Evolutionary conservation across 352 stramenopile genomes (phyloP).

Genomic region (Globisporangium megalacanthum): DNA sequence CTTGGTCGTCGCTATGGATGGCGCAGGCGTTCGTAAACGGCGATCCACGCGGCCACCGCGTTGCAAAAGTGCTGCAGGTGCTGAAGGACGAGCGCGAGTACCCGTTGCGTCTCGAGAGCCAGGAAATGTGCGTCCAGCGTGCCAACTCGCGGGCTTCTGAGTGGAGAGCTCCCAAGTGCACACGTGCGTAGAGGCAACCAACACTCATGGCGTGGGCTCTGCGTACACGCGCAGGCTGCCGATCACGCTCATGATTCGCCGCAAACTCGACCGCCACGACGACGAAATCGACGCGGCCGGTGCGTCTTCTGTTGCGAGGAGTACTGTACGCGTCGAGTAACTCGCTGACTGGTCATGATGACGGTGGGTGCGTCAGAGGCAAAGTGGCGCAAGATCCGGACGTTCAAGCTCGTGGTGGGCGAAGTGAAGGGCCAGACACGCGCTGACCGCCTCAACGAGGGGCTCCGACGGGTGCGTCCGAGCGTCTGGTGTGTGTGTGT

Average conservation of each 20-base stretch:
- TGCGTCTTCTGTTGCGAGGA: conserved; percentile 10
- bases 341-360: conserved; percentile 2
- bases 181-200: too few relatives aligned
- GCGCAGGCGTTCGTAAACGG: conserved; percentile 61
- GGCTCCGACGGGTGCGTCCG: conserved; percentile 32
- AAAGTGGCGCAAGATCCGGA: conserved; percentile 75
- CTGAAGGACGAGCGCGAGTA: conserved; percentile 40
- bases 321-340: too few relatives aligned
- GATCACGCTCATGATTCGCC: conserved; percentile 63
- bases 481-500: not conserved
- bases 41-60: conserved; percentile 52
- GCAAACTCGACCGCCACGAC: conserved; percentile 49
- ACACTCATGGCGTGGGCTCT: not conserved
- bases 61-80: conserved; percentile 56
- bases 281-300: conserved; percentile 36
- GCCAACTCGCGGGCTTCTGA: not conserved
- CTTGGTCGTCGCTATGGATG: too few relatives aligned
- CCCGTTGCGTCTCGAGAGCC: conserved; percentile 55
- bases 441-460: conserved; percentile 51
- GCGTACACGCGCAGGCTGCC: conserved; percentile 31
- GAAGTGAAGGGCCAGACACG: conserved; percentile 52
- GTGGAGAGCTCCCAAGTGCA: too few relatives aligned
- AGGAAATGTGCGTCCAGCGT: conserved; percentile 49
- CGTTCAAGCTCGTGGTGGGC: conserved; percentile 56
- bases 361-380: conserved; percentile 22